phyloP scores from a whole-genome alignment of 1,284 basidiomycete genomes.

The Papiliotrema laurentii region DNA sequence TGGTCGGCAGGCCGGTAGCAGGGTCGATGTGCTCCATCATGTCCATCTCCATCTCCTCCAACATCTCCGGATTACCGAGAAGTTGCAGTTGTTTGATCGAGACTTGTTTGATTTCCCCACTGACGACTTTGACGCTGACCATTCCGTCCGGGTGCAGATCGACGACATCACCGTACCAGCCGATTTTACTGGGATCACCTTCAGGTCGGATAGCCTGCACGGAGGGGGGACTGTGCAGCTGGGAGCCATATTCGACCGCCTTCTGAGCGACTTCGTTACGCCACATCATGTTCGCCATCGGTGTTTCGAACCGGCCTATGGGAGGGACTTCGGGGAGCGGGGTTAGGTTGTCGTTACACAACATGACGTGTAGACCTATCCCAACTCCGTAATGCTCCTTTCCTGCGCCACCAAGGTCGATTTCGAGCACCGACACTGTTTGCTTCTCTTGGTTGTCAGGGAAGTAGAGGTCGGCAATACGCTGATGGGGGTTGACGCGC shows the following conservation, averaged over 20 bases:
- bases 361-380: conserved; percentile 76
- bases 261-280: conserved; percentile 19
- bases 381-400: conserved; percentile 66
- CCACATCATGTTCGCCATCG: conserved; percentile 16
- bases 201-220: background rate
- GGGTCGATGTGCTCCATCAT: conserved; percentile 9
- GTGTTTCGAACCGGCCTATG: conserved; percentile 31
- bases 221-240: background rate
- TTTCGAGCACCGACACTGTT: conserved; percentile 75
- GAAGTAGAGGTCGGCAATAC: conserved; percentile 57
- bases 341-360: conserved; percentile 46
- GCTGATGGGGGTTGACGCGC: conserved; percentile 63
- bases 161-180: conserved; percentile 51
- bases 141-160: conserved; percentile 46
- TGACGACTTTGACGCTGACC: conserved; percentile 40
- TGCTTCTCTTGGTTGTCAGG: conserved; percentile 50
- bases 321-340: conserved; percentile 32
- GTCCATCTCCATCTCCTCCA: conserved; percentile 14
- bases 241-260: conserved; percentile 10
- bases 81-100: conserved; percentile 22
- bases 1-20: conserved; percentile 12
- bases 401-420: conserved; percentile 60
- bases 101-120: conserved; percentile 20
- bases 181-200: conserved; percentile 26
- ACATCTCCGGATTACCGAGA: conserved; percentile 21